Conservation (phyloP, 306 rosid species). For the Senna siamea region DNA sequence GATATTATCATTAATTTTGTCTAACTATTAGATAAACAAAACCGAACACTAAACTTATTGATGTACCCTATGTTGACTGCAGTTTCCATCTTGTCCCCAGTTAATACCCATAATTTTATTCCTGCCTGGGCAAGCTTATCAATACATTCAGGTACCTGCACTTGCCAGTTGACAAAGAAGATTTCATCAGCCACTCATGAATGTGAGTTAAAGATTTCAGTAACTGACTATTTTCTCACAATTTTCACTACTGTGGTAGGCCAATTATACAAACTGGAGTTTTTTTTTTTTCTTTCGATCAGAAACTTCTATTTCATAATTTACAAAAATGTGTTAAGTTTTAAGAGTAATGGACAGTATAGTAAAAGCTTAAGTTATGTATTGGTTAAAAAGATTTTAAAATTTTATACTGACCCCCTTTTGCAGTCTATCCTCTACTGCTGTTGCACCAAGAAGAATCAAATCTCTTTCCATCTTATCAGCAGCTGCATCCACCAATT, state of each 20-base stretch:
- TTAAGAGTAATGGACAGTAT: background rate
- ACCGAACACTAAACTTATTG: conserved; percentile 20
- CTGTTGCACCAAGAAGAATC: conserved; percentile 86
- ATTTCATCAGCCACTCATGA: conserved; percentile 34
- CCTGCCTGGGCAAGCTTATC: conserved; percentile 71
- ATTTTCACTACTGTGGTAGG: background rate
- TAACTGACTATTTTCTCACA: background rate
- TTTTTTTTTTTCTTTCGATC: background rate
- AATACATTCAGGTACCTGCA: conserved; percentile 89
- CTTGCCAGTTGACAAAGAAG: conserved; percentile 37
- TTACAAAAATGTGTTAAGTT: background rate
- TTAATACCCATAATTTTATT: conserved; percentile 90
- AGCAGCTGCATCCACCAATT: conserved; percentile 60
- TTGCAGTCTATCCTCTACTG: conserved; percentile 90
- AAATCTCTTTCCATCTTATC: conserved; percentile 72
- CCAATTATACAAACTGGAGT: conserved; percentile 4
- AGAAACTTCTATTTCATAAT: conserved; percentile 26
- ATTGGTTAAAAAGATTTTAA: background rate
- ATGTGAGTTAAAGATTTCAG: conserved; percentile 4
- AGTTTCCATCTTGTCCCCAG: conserved; percentile 97
- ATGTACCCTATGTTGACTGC: conserved; percentile 84
- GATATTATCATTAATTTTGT: conserved; percentile 17
- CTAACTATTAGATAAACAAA: conserved; percentile 32
- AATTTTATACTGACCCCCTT: conserved; percentile 62
- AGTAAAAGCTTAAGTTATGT: conserved; percentile 2